Base-by-base conservation (phyloP, 768 basidiomycete genomes). In the Auricularia auricula-judae region DNA sequence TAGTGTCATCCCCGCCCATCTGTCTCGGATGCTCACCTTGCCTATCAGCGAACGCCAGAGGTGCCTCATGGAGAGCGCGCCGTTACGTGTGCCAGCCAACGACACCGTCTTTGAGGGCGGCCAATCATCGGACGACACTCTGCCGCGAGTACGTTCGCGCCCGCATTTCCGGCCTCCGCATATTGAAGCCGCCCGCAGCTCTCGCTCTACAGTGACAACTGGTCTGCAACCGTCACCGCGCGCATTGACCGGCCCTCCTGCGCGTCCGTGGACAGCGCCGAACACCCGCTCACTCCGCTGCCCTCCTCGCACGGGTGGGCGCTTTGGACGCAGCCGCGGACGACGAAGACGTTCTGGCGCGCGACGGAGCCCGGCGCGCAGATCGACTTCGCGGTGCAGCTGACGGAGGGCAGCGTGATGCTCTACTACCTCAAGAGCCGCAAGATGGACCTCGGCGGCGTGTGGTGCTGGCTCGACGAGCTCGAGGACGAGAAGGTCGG, bases 381-480 rank as follows among this genome's bases (percentile, higher is more conserved):
- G 33, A 35, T 47, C n/a, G 53, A 53, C 29, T 63, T 16, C 16
- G 23, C 18, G 34, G 12, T 34, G 53, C 21, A 34, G 62, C 33
- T 53, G 42, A 54, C 36, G 33, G 16, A 42, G 60, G 60, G 62
- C 14, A 18, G 43, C 43, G 62, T 63, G 12, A 35, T 35, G 36
- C 43, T 63, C 21, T 63, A 63, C 43, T 63, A 63, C 43, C 62
- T 63, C 42, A 63, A 51, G 42, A 63, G 62, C 42, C 16, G n/a
- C n/a, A 63, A 51, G 10, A 63, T 63, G 62, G n/a, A 18, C 34
- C 42, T 63, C 29, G 62, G 62, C 14, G 5, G 39, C 21, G 62
- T 51, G 33, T 21, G 47, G 14, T 63, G 62, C 34, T 63, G 62
- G 62, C 51, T 47, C 42, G 33, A 63, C 34, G 12, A 63, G 3